Conservation (phyloP, 2,329 filamentous ascomycete species). For the Fusarium musae region DNA sequence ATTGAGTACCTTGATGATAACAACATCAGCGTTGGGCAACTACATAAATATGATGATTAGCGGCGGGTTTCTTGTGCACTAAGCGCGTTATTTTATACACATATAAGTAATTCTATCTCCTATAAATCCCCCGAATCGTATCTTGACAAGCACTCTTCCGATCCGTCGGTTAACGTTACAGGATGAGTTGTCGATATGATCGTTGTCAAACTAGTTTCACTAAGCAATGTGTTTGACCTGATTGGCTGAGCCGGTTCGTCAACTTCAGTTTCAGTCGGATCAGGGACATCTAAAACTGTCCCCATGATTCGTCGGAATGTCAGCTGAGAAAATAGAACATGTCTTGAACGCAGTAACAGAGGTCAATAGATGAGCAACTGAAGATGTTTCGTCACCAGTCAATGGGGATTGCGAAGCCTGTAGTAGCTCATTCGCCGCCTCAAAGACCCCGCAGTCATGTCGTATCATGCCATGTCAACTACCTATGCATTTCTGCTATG, state of each 20-base stretch:
- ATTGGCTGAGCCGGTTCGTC: conserved; percentile 8
- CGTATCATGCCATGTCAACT: conserved; percentile 9
- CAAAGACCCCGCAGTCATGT: conserved; percentile 29
- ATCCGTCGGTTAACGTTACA: neutral
- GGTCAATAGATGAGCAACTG: neutral
- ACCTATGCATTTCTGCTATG: neutral
- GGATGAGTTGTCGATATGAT: neutral
- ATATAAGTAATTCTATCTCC: no score
- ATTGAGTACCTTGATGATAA: neutral
- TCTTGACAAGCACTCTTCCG: neutral
- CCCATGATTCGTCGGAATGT: conserved; percentile 6
- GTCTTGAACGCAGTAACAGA: neutral
- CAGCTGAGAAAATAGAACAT: neutral
- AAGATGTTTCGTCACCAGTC: conserved; percentile 6
- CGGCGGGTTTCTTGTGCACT: neutral
- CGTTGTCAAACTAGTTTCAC: neutral
- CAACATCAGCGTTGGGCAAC: neutral
- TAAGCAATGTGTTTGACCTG: neutral
- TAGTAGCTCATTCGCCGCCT: conserved; percentile 12
- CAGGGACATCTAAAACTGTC: neutral
- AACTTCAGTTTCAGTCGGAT: conserved; percentile 17
- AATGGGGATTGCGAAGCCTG: neutral
- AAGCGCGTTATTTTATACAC: neutral
- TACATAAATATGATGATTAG: neutral
- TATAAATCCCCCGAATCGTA: neutral